Evolutionary conservation across 129 eudicot genomes (phyloP), one percentile per base, ranked within the genome.

Genomic region (Lactuca sativa): DNA sequence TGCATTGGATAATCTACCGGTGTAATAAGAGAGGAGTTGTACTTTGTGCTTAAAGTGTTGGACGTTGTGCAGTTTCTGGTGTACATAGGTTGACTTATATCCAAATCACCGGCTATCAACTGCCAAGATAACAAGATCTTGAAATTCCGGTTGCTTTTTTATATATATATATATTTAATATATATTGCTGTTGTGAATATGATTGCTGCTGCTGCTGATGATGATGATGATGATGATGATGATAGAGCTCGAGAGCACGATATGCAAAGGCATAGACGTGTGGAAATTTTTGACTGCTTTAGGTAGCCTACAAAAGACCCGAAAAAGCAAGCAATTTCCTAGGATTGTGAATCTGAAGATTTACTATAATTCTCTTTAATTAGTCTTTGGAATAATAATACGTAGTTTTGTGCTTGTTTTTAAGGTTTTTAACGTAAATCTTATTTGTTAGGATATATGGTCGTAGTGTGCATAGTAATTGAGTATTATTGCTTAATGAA

Each of bases 1-100:
- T 64, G 69, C 87, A 40, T 70, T 85, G 78, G 99, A 90, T 80
- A 85, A 90, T 67, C 87, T 92, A 67, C 92, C 92, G 0, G 95
- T 75, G 58, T 89, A 83, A 40, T 56, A 15, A 58, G 49, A 25
- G 3, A 47, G 54, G 65, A 30, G 43, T 10, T 5, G 56, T 36
- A 49, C 67, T 66, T 6, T 62, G 68, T 54, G 69, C 72, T 61
- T 66, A 41, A 17, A 52, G 15, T 47, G 52, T 47, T 47, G 52
- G 15, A 47, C 52, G 4, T 47, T 4, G n/a, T 43, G 49, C 49
- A 43, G 49, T 8, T 43, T 43, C 44, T 65, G 77, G 56, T 78
- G 90, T 90, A 86, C 77, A 82, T 82, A 82, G 53, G 51, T 66
- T 76, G 65, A 43, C 53, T 31, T 72, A 31, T 64, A 3, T 47